Conservation (phyloP, 176 grass and related monocot species). For the Puccinellia tenuiflora region DNA sequence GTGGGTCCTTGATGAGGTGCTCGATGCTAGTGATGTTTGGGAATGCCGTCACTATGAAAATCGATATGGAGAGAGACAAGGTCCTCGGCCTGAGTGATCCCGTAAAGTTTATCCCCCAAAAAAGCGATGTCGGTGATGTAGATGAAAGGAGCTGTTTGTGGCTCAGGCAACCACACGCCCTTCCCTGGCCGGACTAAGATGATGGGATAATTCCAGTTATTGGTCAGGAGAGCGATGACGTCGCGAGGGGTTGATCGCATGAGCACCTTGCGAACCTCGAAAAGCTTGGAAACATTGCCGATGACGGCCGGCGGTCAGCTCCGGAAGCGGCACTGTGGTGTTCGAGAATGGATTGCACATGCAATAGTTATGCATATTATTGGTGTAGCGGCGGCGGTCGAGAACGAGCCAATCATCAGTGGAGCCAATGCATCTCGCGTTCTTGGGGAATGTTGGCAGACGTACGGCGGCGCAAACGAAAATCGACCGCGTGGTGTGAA, state of each 20-base stretch:
- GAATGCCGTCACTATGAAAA: background rate
- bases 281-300: background rate
- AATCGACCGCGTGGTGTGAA: no score
- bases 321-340: background rate
- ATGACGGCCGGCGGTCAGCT: background rate
- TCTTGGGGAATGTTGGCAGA: background rate
- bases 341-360: background rate
- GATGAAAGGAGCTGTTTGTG: background rate
- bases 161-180: background rate
- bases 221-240: background rate
- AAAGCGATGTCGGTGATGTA: background rate
- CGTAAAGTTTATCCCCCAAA: background rate
- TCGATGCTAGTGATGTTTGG: background rate
- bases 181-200: background rate
- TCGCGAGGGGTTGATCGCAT: background rate
- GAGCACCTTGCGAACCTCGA: background rate
- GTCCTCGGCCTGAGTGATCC: background rate
- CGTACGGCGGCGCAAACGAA: background rate
- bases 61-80: background rate
- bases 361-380: background rate
- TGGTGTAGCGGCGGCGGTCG: background rate
- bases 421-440: background rate
- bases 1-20: background rate
- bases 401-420: background rate
- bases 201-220: background rate